Conservation (phyloP, 129 eudicot species). For the Lactuca saligna region DNA sequence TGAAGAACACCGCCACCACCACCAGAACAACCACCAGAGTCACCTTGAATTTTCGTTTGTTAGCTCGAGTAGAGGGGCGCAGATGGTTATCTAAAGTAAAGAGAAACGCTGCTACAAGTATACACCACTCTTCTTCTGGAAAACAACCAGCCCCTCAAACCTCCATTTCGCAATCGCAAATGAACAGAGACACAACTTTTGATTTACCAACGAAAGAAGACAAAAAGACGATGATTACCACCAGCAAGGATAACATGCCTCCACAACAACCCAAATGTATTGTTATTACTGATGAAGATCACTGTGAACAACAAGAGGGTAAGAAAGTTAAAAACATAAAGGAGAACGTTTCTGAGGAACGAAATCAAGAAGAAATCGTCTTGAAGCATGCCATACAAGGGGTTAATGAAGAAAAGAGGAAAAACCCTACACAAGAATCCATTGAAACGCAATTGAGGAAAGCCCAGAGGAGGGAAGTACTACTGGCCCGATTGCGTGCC, state of each 20-base stretch:
- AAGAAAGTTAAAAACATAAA: neutral
- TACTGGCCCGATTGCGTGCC: neutral
- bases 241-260: neutral
- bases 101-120: neutral
- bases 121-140: neutral
- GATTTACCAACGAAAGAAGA: neutral
- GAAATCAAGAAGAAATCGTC: neutral
- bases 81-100: neutral
- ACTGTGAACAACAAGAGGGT: neutral
- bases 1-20: neutral
- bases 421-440: neutral
- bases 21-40: neutral
- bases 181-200: neutral
- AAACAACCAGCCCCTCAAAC: neutral
- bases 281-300: neutral
- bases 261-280: too few relatives aligned
- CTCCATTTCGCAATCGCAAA: neutral
- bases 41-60: neutral
- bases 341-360: neutral
- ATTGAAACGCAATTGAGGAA: neutral
- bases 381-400: too few relatives aligned
- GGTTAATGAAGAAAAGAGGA: neutral
- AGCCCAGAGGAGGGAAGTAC: neutral
- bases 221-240: neutral
- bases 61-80: neutral